Conservation (phyloP, 768 basidiomycete genomes). For the Boletus barrowsii region DNA sequence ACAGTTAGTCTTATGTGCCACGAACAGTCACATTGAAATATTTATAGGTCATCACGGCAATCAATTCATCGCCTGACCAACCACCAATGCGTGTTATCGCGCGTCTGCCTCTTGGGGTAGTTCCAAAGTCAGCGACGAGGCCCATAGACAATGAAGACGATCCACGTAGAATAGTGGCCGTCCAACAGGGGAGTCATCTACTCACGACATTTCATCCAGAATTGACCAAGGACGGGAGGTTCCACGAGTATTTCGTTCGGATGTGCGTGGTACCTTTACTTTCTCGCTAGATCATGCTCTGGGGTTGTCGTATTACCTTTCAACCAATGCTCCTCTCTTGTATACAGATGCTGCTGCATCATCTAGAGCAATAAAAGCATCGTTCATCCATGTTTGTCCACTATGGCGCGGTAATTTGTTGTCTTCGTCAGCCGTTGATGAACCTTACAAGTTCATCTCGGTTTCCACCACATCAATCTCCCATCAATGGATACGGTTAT, state of each 20-base stretch:
- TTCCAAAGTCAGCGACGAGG: conserved; percentile 35
- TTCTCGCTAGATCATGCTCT: conserved; percentile 3
- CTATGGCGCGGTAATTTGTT: no score
- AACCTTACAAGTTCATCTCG: no score
- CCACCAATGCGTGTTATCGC: conserved; percentile 69
- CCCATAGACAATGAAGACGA: conserved; percentile 47
- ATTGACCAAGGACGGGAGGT: conserved; percentile 78
- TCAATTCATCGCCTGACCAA: conserved; percentile 45
- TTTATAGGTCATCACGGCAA: conserved; percentile 58
- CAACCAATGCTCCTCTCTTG: neutral
- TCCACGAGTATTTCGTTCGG: conserved; percentile 88
- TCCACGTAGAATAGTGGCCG: conserved; percentile 71
- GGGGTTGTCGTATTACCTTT: neutral
- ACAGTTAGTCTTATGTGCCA: neutral
- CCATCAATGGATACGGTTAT: no score
- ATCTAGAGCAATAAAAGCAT: neutral
- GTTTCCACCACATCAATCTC: no score
- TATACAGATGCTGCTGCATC: neutral
- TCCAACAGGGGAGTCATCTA: conserved; percentile 80
- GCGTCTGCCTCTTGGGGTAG: conserved; percentile 54
- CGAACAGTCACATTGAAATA: neutral
- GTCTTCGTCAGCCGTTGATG: no score
- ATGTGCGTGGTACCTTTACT: conserved; percentile 56
- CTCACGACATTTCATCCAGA: conserved; percentile 95
- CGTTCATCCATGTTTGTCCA: no score